A percentile compares a stretch with the other conserved stretches of the same genome.
phyloP scores from a whole-genome alignment of 129 eudicot genomes.

The Solidago caesia region DNA sequence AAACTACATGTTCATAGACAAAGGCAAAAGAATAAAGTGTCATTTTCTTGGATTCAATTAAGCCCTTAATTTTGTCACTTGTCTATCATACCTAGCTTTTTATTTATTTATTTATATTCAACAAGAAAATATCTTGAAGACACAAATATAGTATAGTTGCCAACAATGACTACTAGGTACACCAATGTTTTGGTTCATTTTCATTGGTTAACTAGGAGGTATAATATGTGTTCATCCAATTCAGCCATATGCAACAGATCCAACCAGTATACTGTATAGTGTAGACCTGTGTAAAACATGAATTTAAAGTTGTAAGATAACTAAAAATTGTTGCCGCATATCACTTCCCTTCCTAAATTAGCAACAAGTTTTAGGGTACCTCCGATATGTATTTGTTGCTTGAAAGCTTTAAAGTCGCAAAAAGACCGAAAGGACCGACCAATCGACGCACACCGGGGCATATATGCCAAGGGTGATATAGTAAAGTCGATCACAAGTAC shows the following conservation, averaged over 20 bases:
- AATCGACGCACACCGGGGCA: constrained; percentile 10
- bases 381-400: background rate
- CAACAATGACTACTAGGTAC: background rate
- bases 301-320: too few species aligned
- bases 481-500: background rate
- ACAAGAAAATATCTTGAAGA: background rate
- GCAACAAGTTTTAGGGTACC: background rate
- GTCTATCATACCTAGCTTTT: too few species aligned
- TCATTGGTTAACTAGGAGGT: background rate
- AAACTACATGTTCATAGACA: constrained; percentile 23
- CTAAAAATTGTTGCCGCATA: too few species aligned
- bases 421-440: constrained; percentile 5
- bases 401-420: background rate
- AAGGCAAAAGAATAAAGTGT: constrained; percentile 26
- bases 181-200: background rate
- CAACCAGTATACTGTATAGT: too few species aligned
- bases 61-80: constrained; percentile 17
- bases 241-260: too few species aligned
- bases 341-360: too few species aligned
- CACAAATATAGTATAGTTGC: background rate
- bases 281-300: too few species aligned
- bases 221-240: too few species aligned
- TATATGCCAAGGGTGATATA: constrained; percentile 14
- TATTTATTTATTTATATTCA: background rate
- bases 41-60: constrained; percentile 24